Base-by-base conservation (phyloP, 352 stramenopile genomes). In the Nothophytophthora sp. region DNA sequence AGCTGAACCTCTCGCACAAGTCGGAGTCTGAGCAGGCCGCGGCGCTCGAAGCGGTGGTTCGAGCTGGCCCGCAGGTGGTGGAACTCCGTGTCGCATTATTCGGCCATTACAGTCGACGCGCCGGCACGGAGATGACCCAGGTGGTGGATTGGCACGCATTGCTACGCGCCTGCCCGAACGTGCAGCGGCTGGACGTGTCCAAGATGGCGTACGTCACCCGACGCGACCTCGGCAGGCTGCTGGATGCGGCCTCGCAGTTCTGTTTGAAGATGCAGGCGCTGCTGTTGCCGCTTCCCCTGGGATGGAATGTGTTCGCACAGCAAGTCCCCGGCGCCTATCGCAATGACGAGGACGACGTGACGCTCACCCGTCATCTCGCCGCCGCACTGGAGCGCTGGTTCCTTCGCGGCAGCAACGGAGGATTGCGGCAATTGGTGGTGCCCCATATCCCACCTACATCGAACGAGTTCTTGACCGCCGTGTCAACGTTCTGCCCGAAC, bases 1-100 rank as follows among this genome's bases (percentile, higher is more conserved):
- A 76, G 47, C 24, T 78, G 16, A 76, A 82, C 19, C 65, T 85
- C 19, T 72, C 72, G 56, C 62, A 82, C 54, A 80, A 81, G 48
- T 52, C 44, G 12, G 28, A 29, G 28, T 19, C 39, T 20, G 54
- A 73, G 42, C 64, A 85, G 23, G 47, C 52, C 15, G 30, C 20
- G 18, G 30, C 55, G 41, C 40, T 67, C 15, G 45, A 60, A 27
- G 54, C 42, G 18, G 34, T 76, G n/a, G 35, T 33, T 25, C 24
- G 32, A 12, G 49, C 63, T n/a, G 59, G 63, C 12, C 20, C 50
- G 8, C 50, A 49, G 29, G 57, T 85, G 16, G 50, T 69, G 20
- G 73, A 85, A 32, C 38, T 85, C 5, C 60, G 70, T 7, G 38
- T 85, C 11, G 68, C 59, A n/a, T 57, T 85, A 19, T 85, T 82